Evolutionary conservation across 1,284 basidiomycete genomes (phyloP), one percentile per base, ranked within the genome.

Genomic region (Puccinia horiana): DNA sequence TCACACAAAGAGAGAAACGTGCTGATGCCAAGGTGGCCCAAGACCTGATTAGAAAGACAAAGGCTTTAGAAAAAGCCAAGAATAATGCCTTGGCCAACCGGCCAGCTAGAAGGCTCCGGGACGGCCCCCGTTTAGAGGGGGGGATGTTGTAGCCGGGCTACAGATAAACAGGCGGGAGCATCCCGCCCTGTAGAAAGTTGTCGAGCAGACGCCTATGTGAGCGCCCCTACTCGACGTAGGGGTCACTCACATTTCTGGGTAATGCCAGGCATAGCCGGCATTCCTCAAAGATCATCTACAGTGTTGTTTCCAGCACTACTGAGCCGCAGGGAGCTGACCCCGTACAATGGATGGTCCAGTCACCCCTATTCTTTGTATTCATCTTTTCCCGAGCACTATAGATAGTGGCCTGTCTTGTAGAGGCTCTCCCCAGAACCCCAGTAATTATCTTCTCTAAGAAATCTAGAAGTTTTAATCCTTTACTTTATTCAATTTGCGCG

Each of bases 61-160:
- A 58, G 29, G 23, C 8, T 8, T 9, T 58, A 6, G 56, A 16
- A 4, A 26, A 29, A 32, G 20, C 26, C 26, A 29, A n/a, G n/a
- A n/a, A n/a, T n/a, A n/a, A n/a, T n/a, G n/a, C n/a, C n/a, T n/a
- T 26, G 5, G 56, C 23, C 2, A 26, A n/a, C 56, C 56, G n/a
- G 56, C n/a, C 58, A 26, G 29, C 58, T 14, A 20, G n/a, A 26
- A 14, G 58, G 58, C 29, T 61, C 58, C 18, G 58, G 58, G 58
- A 61, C 58, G 58, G 18, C 58, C 58, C 58, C 58, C 18, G 58
- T 35, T 61, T 61, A 61, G 18, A 20, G 58, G 58, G 58, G 58
- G 58, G 58, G 58, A 61, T 61, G 58, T 61, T 61, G 58, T 61
- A 61, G 58, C 58, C 4, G 58, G 58, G 58, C 58, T 61, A 61